Evolutionary conservation across 2,329 filamentous ascomycete genomes (phyloP), one percentile per base, ranked within the genome.

Genomic region (Sporothrix sp.): DNA sequence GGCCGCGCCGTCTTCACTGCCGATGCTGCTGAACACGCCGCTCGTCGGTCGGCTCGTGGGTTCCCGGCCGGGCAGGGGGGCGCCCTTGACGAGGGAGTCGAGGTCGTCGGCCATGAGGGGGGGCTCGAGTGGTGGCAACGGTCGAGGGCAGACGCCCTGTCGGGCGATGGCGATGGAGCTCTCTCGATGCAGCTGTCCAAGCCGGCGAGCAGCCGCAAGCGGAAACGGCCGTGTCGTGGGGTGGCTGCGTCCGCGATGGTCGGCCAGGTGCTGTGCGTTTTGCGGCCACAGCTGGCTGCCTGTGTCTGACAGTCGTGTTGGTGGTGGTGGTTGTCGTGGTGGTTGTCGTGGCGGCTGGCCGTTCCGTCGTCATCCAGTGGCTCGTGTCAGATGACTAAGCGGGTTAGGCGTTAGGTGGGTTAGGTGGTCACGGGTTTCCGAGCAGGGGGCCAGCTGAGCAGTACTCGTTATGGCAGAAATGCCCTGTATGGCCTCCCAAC

Each of bases 1-100:
- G 20, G 21, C 23, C 33, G 32, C 16, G 16, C 11, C 9, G 32
- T 33, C 48, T 44, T 43, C 37, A 30, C 27, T 47, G 36, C 21
- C 33, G 18, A 35, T 14, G 7, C 36, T 18, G 23, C 18, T 27
- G 16, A 37, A 18, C 18, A 40, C 46, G 35, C 45, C 44, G 59
- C 65, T 62, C 47, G 67, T 59, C 57, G 69, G 64, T 39, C 70
- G 63, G 53, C 69, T 69, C 57, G 70, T 70, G 59, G 68, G 66
- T 59, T 72, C 68, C 53, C 79, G 73, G 21, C 53, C 76, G 51
- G 84, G 76, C 52, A 81, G 72, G 52, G 88, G 85, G 45, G 87
- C 84, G 62, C 90, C 91, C 71, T 96, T 97, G 70, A 97, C 87
- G 61, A 95, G 78, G 61, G 89, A 88, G 70, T 96, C 90, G 63